phyloP scores from a whole-genome alignment of 1,284 basidiomycete genomes.

The Heterobasidion occidentale region DNA sequence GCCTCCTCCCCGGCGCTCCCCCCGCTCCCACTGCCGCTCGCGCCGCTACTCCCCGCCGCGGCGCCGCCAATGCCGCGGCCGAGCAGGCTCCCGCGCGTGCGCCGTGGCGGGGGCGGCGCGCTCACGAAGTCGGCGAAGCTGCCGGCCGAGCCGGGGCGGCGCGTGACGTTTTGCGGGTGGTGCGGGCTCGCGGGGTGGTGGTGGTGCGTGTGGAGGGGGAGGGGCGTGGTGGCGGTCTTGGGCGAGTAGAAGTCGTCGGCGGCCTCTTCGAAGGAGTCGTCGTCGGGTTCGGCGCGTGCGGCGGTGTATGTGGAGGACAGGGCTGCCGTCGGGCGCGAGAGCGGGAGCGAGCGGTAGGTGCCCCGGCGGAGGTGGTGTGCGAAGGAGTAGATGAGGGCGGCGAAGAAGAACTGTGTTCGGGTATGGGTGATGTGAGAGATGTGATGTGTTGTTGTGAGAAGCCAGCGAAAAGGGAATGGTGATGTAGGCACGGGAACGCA shows the following conservation, averaged over 20 bases:
- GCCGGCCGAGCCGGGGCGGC: constrained; percentile 6
- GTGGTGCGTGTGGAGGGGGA: constrained; percentile 7
- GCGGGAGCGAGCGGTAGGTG: constrained; percentile 81
- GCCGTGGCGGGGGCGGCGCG: constrained; percentile 10
- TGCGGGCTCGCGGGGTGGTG: neutral
- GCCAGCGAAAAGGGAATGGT: neutral
- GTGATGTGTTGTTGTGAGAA: neutral
- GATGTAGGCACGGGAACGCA: constrained; percentile 27
- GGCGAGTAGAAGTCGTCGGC: constrained; percentile 5
- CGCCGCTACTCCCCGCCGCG: constrained; percentile 3
- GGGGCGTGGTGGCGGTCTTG: constrained; percentile 1
- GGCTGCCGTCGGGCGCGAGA: constrained; percentile 35
- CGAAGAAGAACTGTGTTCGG: constrained; percentile 78
- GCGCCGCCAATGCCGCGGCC: neutral
- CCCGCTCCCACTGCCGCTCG: constrained; percentile 3
- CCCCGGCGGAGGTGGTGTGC: constrained; percentile 89
- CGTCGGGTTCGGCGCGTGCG: constrained; percentile 37
- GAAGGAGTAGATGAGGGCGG: constrained; percentile 87
- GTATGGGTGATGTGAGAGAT: neutral
- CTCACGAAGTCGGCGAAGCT: constrained; percentile 14
- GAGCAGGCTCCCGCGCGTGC: neutral
- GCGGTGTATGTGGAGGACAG: constrained; percentile 10
- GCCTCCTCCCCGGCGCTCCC: constrained; percentile 5
- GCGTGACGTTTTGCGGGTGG: neutral
- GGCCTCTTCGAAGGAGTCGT: constrained; percentile 32